phyloP scores from a whole-genome alignment of 345 rosid species.

The Euphorbia tirucalli region DNA sequence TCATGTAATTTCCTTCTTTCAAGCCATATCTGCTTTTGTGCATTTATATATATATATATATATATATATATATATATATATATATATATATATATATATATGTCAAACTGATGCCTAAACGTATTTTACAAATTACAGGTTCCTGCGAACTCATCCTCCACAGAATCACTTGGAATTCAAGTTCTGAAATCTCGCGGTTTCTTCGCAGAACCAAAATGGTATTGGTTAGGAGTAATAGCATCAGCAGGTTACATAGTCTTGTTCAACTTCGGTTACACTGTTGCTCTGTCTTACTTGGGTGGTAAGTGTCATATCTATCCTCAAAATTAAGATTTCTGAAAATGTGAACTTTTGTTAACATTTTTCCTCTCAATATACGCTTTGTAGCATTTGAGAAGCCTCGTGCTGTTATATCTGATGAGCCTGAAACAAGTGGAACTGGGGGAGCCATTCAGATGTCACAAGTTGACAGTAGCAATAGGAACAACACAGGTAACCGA shows the following conservation, averaged over 20 bases:
- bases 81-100: too few relatives aligned
- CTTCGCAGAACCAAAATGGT: constrained; percentile 51
- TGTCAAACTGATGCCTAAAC: constrained; percentile 1
- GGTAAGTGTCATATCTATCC: constrained; percentile 34
- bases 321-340: too few relatives aligned
- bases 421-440: background rate
- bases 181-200: constrained; percentile 45
- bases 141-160: constrained; percentile 20
- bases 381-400: constrained; percentile 57
- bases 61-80: too few relatives aligned
- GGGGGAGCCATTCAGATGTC: constrained; percentile 21
- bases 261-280: constrained; percentile 40
- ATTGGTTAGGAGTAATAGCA: constrained; percentile 63
- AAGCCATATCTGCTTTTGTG: background rate
- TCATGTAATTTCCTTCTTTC: constrained; percentile 32
- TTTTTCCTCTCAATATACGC: background rate
- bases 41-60: background rate
- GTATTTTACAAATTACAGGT: constrained; percentile 15
- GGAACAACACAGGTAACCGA: constrained; percentile 13
- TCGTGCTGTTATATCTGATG: constrained; percentile 40
- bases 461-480: background rate
- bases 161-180: constrained; percentile 43
- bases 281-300: constrained; percentile 50
- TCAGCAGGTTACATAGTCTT: constrained; percentile 35
- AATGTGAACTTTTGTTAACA: background rate